phyloP scores from a whole-genome alignment of 2,329 filamentous ascomycete genomes.

The Alternaria ethzedia region DNA sequence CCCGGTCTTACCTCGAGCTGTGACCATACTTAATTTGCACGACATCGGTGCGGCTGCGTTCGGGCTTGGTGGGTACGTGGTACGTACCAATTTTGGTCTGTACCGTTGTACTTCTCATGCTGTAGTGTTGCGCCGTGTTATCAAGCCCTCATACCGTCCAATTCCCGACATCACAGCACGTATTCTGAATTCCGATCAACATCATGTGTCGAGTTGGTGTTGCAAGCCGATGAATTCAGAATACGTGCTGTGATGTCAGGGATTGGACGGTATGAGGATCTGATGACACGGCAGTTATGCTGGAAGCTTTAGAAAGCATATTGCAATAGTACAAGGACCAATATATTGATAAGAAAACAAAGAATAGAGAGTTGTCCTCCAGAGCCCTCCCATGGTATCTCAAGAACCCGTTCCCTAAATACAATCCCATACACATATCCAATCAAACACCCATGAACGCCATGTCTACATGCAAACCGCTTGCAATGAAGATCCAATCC shows the following conservation, averaged over 20 bases:
- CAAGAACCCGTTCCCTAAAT: not conserved
- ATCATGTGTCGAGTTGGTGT: not conserved
- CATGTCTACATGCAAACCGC: not conserved
- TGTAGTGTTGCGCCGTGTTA: not conserved
- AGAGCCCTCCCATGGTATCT: not conserved
- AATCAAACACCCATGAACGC: not conserved
- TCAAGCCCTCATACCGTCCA: not conserved
- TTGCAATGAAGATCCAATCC: not conserved
- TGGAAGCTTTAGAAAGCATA: not conserved
- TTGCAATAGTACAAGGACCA: not conserved
- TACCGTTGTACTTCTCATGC: not conserved
- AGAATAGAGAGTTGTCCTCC: not conserved
- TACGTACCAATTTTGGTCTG: not conserved
- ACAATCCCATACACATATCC: not conserved
- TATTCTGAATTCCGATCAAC: not conserved
- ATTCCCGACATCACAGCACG: not conserved
- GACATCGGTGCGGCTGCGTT: not conserved
- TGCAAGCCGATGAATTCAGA: not conserved
- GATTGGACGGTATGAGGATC: not conserved
- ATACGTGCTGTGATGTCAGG: not conserved
- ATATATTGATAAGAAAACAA: not conserved
- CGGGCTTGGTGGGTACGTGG: not conserved
- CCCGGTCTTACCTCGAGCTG: constrained; percentile 13
- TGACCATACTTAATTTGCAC: constrained; percentile 21
- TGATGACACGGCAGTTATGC: not conserved